phyloP scores from a whole-genome alignment of 2,329 filamentous ascomycete genomes.

The Aplosporella prunicola region DNA sequence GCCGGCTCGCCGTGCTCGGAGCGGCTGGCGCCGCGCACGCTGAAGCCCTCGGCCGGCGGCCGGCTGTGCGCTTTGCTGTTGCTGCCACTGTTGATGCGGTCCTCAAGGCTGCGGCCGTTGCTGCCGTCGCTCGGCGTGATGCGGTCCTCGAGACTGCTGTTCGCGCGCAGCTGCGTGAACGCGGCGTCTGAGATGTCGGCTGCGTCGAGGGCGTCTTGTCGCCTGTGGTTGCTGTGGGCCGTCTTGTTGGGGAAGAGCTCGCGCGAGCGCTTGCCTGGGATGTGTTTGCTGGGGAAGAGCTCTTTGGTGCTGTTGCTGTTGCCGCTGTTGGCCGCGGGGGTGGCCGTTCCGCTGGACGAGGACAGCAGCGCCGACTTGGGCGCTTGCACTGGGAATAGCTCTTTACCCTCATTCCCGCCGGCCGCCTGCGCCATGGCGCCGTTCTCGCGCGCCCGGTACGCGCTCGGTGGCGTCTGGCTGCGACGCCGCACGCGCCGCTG shows the following conservation, averaged over 20 bases:
- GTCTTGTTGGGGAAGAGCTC: slow-evolving; percentile 31
- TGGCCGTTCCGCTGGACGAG: too few relatives aligned
- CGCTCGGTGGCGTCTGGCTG: slow-evolving; percentile 28
- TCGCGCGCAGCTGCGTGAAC: not conserved
- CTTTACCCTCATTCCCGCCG: slow-evolving; percentile 21
- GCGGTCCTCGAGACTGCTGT: slow-evolving; percentile 10
- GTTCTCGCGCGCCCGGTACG: slow-evolving; percentile 14
- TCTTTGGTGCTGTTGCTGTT: slow-evolving; percentile 43
- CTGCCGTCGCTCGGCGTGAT: slow-evolving; percentile 11
- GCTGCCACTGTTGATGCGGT: slow-evolving; percentile 1
- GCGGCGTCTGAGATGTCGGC: slow-evolving; percentile 17
- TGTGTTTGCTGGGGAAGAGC: slow-evolving; percentile 27
- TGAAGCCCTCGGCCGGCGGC: slow-evolving; percentile 8
- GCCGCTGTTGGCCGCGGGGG: too few relatives aligned
- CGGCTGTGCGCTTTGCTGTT: slow-evolving; percentile 1
- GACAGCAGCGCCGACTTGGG: slow-evolving; percentile 7
- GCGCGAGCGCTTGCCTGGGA: slow-evolving; percentile 11
- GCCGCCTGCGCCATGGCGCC: slow-evolving; percentile 19
- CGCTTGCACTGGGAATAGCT: slow-evolving; percentile 34
- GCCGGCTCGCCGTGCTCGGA: slow-evolving; percentile 2
- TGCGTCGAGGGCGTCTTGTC: slow-evolving; percentile 33
- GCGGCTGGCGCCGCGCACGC: slow-evolving; percentile 11
- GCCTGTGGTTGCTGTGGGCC: slow-evolving; percentile 32
- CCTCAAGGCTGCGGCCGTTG: not conserved
- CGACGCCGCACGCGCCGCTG: slow-evolving; percentile 33